Percentiles rank a stretch among this genome's conserved stretches.
phyloP scores from a whole-genome alignment of 176 grass and related monocot genomes.

The Hordeum marinum region DNA sequence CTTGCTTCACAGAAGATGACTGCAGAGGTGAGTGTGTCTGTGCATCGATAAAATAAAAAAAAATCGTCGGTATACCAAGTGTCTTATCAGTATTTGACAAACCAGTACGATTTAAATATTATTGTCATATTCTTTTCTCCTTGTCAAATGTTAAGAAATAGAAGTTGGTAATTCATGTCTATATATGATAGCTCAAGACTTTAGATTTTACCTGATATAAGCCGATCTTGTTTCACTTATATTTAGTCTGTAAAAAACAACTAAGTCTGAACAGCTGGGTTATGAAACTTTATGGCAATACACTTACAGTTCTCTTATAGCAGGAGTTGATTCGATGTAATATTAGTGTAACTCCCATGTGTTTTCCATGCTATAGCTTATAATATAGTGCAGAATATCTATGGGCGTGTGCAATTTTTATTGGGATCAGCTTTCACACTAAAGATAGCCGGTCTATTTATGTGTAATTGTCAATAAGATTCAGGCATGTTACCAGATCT shows the following conservation, averaged over 20 bases:
- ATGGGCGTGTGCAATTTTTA: neutral
- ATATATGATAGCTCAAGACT: too few relatives aligned
- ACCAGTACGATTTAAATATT: too few relatives aligned
- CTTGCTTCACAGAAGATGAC: constrained; percentile 47
- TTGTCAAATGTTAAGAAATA: neutral
- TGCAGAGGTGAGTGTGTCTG: constrained; percentile 62
- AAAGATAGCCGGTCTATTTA: neutral
- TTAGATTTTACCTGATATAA: too few relatives aligned
- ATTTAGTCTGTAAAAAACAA: neutral
- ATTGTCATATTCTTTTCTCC: constrained; percentile 1
- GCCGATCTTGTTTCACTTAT: neutral
- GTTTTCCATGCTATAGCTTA: constrained; percentile 5
- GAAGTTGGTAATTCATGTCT: neutral
- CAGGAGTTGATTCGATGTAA: neutral
- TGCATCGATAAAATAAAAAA: constrained; percentile 12
- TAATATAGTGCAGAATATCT: neutral
- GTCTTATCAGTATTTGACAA: neutral
- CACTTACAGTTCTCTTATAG: neutral
- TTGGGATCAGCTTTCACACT: neutral
- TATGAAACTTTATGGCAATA: neutral
- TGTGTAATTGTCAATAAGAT: constrained; percentile 11
- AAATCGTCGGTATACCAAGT: neutral
- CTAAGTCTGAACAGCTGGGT: neutral
- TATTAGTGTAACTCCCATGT: neutral
- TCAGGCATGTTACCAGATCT: neutral